Evolutionary conservation across 345 rosid species (phyloP), one percentile per base, ranked within the genome.

Genomic region (Balakata baccata): DNA sequence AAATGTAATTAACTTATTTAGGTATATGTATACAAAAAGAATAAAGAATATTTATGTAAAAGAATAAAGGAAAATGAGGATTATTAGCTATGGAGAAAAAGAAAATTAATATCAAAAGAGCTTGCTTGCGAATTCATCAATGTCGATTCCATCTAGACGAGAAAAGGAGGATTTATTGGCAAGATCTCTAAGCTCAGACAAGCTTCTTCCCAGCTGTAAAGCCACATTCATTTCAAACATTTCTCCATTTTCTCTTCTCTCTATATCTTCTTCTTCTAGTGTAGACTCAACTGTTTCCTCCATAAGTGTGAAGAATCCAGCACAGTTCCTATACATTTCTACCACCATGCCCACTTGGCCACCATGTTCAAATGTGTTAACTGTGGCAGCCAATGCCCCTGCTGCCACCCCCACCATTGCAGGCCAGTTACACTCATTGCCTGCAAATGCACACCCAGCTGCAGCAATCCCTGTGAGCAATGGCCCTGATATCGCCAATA

Each of bases 301-400:
- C 71, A 82, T 11, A 3, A 78, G 77, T 3, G 39, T 11, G 38
- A 87, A 80, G 79, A 75, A 81, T 11, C 88, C 90, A 1, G 84
- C 82, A 64, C 78, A 76, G 77, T 83, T 82, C 57, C 88, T 80
- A 70, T 87, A 87, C 86, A 87, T 85, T 72, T 87, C 90, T 14
- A 87, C 52, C 66, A 85, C 88, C 88, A 85, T 87, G 6, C 90
- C 90, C 1, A 87, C 83, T 71, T 87, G 90, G 5, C 70, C 82
- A 0, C 83, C 88, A 17, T 87, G 88, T 69, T 87, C 88, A 0
- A 85, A 67, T 3, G 79, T 68, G 56, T 81, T 85, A 4, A 85
- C 82, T 2, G 69, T 49, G 8, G 58, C 51, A 11, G 86, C 84
- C 64, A 85, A 43, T 11, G 85, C 83, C 1, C 90, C 90, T 0